These are phyloP conservation scores for Rubroshorea leprosula DNA, from an alignment of 345 rosid species.

Conservation along the genomic window DNA sequence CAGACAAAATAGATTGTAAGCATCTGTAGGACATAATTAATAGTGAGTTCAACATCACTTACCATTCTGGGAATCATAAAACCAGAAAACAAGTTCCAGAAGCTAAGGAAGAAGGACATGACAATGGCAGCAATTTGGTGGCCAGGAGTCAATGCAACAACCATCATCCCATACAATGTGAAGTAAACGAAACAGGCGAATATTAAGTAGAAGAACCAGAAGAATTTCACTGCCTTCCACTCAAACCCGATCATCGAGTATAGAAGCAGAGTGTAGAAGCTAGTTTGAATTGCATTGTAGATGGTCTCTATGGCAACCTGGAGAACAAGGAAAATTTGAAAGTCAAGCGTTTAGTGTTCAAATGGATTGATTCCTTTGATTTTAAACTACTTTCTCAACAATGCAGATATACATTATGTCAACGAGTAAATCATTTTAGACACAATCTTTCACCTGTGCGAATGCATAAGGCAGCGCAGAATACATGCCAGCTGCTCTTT, in stretches of 20 bases:
- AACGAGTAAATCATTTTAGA: not conserved
- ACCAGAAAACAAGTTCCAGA: too few species aligned
- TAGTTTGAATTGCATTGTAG: slow-evolving; percentile 49
- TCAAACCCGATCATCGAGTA: slow-evolving; percentile 78
- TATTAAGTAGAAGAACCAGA: slow-evolving; percentile 63
- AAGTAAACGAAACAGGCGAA: slow-evolving; percentile 54
- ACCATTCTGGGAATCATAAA: too few species aligned
- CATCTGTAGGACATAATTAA: too few species aligned
- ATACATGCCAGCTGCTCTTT: slow-evolving; percentile 73
- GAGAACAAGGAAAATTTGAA: slow-evolving; percentile 6
- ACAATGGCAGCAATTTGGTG: slow-evolving; percentile 61
- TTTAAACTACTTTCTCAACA: too few species aligned
- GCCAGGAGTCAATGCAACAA: slow-evolving; percentile 67
- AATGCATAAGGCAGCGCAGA: slow-evolving; percentile 72
- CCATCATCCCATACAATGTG: slow-evolving; percentile 79
- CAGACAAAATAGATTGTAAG: too few species aligned
- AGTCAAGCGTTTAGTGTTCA: not conserved
- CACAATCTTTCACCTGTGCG: slow-evolving; percentile 38
- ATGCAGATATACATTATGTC: too few species aligned
- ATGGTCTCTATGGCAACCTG: slow-evolving; percentile 70
- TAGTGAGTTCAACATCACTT: too few species aligned
- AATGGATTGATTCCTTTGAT: too few species aligned
- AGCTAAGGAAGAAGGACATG: too few species aligned
- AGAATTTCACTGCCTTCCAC: slow-evolving; percentile 46
- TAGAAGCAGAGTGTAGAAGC: slow-evolving; percentile 42